Conservation (phyloP, 257 asterid species). For the Nicotiana noctiflora region DNA sequence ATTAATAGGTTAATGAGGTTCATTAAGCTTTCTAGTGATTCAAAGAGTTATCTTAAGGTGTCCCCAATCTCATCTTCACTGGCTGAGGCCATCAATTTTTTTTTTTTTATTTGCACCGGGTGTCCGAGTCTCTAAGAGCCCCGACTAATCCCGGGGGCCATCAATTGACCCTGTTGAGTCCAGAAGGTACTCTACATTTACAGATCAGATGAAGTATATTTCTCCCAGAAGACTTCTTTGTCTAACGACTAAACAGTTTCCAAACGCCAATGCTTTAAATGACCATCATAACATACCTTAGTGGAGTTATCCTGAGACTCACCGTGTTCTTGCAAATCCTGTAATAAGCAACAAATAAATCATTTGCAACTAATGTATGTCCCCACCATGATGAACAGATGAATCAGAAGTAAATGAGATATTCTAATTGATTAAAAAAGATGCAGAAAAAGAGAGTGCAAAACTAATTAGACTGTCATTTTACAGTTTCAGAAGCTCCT, state of each 20-base stretch:
- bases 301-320: not conserved
- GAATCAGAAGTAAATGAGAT: not conserved
- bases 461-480: slow-evolving; percentile 38
- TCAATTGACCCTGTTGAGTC: not conserved
- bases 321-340: slow-evolving; percentile 6
- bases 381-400: slow-evolving; percentile 4
- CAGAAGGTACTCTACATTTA: not conserved
- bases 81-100: too few relatives aligned
- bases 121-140: too few relatives aligned
- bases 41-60: not conserved
- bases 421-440: not conserved
- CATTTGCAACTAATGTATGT: slow-evolving; percentile 4
- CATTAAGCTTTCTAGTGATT: not conserved
- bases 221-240: not conserved
- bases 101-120: too few relatives aligned
- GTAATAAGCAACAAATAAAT: not conserved
- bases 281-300: slow-evolving; percentile 1
- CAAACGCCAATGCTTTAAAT: not conserved
- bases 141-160: too few relatives aligned
- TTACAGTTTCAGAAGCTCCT: slow-evolving; percentile 42
- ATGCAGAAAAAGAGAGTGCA: slow-evolving; percentile 25
- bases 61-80: not conserved
- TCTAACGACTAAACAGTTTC: not conserved
- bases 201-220: not conserved
- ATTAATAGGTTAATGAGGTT: not conserved